phyloP scores from a whole-genome alignment of 345 rosid genomes.

The Cardamine chenopodiifolia region DNA sequence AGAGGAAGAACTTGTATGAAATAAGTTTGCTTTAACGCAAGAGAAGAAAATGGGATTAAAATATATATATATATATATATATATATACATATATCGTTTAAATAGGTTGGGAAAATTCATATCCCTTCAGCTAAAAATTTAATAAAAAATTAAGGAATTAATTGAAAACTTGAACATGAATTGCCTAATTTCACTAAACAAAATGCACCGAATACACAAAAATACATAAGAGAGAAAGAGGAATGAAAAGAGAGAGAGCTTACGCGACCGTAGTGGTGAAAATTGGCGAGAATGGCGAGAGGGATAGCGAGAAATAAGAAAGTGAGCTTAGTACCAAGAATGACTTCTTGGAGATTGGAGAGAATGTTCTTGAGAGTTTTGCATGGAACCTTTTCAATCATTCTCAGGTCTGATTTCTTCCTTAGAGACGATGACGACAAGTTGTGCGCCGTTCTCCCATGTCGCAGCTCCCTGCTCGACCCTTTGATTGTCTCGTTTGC shows the following conservation, averaged over 20 bases:
- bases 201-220: not conserved
- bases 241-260: conserved; percentile 22
- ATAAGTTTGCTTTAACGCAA: not conserved
- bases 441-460: conserved; percentile 79
- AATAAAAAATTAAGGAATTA: not conserved
- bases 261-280: conserved; percentile 62
- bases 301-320: conserved; percentile 82
- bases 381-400: conserved; percentile 61
- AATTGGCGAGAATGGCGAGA: conserved; percentile 63
- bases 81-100: not conserved
- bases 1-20: not conserved
- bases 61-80: too few species aligned
- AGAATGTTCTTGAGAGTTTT: conserved; percentile 51
- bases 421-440: conserved; percentile 82
- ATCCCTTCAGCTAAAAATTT: not conserved
- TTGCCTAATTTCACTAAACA: not conserved
- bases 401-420: conserved; percentile 69
- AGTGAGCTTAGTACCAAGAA: conserved; percentile 81
- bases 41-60: not conserved
- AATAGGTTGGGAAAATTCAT: not conserved
- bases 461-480: conserved; percentile 58
- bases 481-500: conserved; percentile 47
- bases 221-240: not conserved
- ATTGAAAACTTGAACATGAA: not conserved
- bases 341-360: conserved; percentile 78